These are phyloP conservation scores for Esteya vermicola DNA, from an alignment of 2,329 filamentous ascomycete genomes.

Conservation along the genomic window DNA sequence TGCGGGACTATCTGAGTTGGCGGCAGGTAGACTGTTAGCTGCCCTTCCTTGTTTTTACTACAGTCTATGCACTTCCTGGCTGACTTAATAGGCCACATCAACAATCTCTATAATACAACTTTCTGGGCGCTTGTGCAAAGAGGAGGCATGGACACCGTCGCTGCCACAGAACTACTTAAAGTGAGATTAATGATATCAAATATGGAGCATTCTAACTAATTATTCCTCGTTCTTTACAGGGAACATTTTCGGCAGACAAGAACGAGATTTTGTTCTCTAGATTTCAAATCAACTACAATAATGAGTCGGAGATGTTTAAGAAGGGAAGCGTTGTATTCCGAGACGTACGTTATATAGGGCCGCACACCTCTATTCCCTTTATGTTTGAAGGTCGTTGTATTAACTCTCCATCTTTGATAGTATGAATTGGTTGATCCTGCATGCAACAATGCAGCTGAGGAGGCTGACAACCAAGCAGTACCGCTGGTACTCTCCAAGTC, in stretches of 20 bases:
- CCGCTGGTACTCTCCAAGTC: slow-evolving; percentile 53
- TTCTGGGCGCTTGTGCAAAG: slow-evolving; percentile 82
- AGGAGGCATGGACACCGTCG: slow-evolving; percentile 44
- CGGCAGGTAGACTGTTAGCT: slow-evolving; percentile 81
- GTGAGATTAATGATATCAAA: slow-evolving; percentile 26
- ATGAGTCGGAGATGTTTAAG: slow-evolving; percentile 80
- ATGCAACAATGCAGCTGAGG: slow-evolving; percentile 28
- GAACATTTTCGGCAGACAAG: slow-evolving; percentile 75
- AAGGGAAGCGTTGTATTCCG: slow-evolving; percentile 87
- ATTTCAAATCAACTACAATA: slow-evolving; percentile 95
- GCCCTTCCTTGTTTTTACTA: no score
- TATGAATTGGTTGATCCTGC: slow-evolving; percentile 55
- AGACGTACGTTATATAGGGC: slow-evolving; percentile 57
- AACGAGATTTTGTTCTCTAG: slow-evolving; percentile 86
- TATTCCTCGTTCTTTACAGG: no score
- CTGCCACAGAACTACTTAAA: slow-evolving; percentile 69
- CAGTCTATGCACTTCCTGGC: no score
- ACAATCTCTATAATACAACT: slow-evolving; percentile 95
- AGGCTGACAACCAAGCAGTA: slow-evolving; percentile 35
- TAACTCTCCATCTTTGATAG: slow-evolving; percentile 28
- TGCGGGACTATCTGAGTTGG: slow-evolving; percentile 95
- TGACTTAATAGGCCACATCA: slow-evolving; percentile 62
- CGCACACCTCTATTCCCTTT: no score
- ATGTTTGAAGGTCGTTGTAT: no score
- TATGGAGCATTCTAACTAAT: background rate